Evolutionary conservation across 148 eudicot species (phyloP).

Genomic region (Polygonum maritimum): DNA sequence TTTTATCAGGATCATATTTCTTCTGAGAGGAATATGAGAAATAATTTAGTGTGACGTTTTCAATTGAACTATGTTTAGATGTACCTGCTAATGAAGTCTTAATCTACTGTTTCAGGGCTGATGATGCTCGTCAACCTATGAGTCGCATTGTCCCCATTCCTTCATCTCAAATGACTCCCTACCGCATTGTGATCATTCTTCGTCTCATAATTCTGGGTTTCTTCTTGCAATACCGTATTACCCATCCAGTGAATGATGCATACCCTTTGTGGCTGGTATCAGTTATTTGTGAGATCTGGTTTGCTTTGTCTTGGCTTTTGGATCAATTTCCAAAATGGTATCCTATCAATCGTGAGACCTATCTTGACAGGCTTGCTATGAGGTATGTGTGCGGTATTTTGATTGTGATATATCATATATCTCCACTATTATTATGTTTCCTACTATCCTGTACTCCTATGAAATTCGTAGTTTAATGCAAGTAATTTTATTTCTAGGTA

Average conservation of each 20-base stretch:
- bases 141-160: conserved; percentile 84
- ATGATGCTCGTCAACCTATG: conserved; percentile 92
- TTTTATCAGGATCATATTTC: not conserved
- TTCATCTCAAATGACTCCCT: conserved; percentile 79
- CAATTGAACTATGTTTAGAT: not conserved
- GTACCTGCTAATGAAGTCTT: not conserved
- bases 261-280: conserved; percentile 94
- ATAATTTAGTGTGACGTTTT: not conserved
- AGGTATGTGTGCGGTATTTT: conserved; percentile 31
- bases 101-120: conserved; percentile 56
- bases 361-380: conserved; percentile 85
- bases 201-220: conserved; percentile 82
- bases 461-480: not conserved
- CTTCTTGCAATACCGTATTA: conserved; percentile 87
- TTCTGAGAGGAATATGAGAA: not conserved
- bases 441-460: conserved; percentile 4
- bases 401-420: conserved; percentile 6
- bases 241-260: conserved; percentile 91
- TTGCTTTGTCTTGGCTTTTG: conserved; percentile 93
- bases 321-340: conserved; percentile 99
- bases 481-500: conserved; percentile 33
- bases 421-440: not conserved
- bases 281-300: conserved; percentile 95
- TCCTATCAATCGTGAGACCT: conserved; percentile 94
- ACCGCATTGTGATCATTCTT: conserved; percentile 76